A percentile compares a stretch with the other conserved stretches of the same genome.
phyloP scores from a whole-genome alignment of 108 stramenopile species.

The Pelagomonas calceolata region DNA sequence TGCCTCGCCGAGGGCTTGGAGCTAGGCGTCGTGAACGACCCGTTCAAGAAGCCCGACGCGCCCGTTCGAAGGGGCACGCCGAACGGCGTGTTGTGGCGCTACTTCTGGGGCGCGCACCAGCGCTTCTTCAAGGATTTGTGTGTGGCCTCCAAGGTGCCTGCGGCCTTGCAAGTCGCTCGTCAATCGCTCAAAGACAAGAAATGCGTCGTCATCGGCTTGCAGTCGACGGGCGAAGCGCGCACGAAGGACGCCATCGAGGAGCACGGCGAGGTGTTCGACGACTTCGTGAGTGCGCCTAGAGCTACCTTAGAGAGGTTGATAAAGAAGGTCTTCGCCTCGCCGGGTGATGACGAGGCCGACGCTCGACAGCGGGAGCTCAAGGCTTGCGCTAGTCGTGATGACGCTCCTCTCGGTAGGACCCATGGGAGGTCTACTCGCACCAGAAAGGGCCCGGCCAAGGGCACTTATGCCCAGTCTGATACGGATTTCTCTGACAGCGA shows the following conservation, averaged over 20 bases:
- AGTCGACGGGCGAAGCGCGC: slow-evolving; percentile 26
- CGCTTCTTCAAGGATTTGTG: slow-evolving; percentile 43
- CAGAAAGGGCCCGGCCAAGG: too few species aligned
- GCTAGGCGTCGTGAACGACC: neutral
- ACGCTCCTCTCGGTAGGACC: too few species aligned
- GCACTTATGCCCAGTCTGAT: too few species aligned
- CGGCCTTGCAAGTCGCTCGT: slow-evolving; percentile 24
- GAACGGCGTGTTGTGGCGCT: slow-evolving; percentile 17
- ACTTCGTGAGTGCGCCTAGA: slow-evolving; percentile 11
- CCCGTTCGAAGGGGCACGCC: slow-evolving; percentile 5
- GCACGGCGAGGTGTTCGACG: slow-evolving; percentile 4
- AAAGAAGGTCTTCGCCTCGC: slow-evolving; percentile 26
- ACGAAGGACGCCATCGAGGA: slow-evolving; percentile 1
- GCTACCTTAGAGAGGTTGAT: slow-evolving; percentile 20
- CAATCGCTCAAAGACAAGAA: slow-evolving; percentile 24
- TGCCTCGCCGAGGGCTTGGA: neutral
- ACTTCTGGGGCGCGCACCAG: slow-evolving; percentile 49
- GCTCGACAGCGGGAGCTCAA: too few species aligned
- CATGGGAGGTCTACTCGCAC: too few species aligned
- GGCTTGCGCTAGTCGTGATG: too few species aligned
- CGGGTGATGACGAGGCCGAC: slow-evolving; percentile 15
- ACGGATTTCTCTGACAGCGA: too few species aligned
- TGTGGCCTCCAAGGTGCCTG: slow-evolving; percentile 42
- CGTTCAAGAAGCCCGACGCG: neutral
- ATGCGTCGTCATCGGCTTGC: slow-evolving; percentile 38